Conservation (phyloP, 2,329 filamentous ascomycete species). For the Chaetothyriales sp. region DNA sequence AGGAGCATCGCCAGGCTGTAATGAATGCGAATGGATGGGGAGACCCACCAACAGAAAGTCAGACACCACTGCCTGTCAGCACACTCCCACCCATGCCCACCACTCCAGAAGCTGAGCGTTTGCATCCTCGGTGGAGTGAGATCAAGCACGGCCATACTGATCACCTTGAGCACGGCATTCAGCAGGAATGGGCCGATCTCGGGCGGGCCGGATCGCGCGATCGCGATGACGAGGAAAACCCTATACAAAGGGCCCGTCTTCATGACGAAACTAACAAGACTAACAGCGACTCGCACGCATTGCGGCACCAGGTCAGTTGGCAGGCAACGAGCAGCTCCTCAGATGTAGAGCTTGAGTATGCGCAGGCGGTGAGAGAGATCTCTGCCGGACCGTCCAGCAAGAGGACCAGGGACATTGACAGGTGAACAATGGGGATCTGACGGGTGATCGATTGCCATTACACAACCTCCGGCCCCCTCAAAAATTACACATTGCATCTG, state of each 20-base stretch:
- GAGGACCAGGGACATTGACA: conserved; percentile 4
- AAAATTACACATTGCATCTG: background rate
- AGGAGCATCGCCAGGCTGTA: conserved; percentile 12
- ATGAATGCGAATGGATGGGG: conserved; percentile 11
- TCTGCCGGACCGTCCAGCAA: conserved; percentile 11
- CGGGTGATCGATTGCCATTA: background rate
- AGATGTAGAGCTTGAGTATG: conserved; percentile 14
- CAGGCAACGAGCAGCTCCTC: conserved; percentile 10
- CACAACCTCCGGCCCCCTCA: background rate
- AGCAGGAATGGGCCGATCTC: conserved; percentile 2
- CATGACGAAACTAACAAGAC: background rate
- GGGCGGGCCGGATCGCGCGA: conserved; percentile 15
- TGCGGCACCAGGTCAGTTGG: conserved; percentile 10
- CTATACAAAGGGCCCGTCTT: conserved; percentile 2
- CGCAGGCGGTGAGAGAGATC: conserved; percentile 13
- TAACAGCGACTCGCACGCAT: conserved; percentile 9
- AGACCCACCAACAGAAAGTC: conserved; percentile 7
- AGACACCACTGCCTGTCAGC: conserved; percentile 6
- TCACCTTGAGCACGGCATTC: conserved; percentile 8
- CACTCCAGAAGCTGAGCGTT: conserved; percentile 10
- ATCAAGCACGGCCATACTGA: conserved; percentile 6
- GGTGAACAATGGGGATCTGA: conserved; percentile 1
- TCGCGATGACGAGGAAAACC: conserved; percentile 15
- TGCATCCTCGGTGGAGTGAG: conserved; percentile 8
- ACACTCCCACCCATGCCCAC: conserved; percentile 6